A percentile compares a stretch with the other conserved stretches of the same genome.
Conservation (phyloP, 768 basidiomycete species). For the Amanita pallidorosea region DNA sequence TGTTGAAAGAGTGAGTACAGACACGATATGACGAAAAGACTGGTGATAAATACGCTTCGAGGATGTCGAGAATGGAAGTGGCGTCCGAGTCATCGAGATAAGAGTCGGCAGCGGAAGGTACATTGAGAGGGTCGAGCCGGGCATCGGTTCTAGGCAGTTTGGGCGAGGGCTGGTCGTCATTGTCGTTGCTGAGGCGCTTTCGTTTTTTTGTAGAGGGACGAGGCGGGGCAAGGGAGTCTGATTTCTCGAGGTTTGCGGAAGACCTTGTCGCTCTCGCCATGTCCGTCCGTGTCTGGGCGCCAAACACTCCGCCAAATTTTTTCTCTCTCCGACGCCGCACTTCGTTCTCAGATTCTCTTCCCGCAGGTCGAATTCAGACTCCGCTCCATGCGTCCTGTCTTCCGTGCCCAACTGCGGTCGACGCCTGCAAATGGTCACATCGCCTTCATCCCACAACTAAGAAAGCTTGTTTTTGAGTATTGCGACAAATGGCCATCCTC, state of each 20-base stretch:
- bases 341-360: constrained; percentile 8
- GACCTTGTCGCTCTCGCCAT: constrained; percentile 80
- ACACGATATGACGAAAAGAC: background rate
- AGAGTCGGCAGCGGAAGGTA: constrained; percentile 7
- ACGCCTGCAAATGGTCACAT: constrained; percentile 64
- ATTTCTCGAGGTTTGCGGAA: constrained; percentile 26
- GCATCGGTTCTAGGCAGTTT: constrained; percentile 37
- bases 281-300: constrained; percentile 3
- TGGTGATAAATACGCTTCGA: constrained; percentile 36
- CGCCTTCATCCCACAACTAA: constrained; percentile 65
- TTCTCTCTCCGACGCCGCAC: background rate
- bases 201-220: constrained; percentile 47
- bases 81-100: constrained; percentile 23
- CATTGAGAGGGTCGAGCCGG: constrained; percentile 9
- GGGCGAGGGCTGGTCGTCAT: constrained; percentile 34
- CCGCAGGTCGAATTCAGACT: constrained; percentile 1
- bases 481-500: constrained; percentile 80
- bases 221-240: constrained; percentile 14
- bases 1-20: constrained; percentile 17
- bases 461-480: constrained; percentile 84
- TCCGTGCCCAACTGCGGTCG: constrained; percentile 40
- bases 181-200: constrained; percentile 39
- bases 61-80: constrained; percentile 45
- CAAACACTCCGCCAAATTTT: background rate
- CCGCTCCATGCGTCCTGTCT: constrained; percentile 17